Evolutionary conservation across 2,329 filamentous ascomycete genomes (phyloP), one percentile per base, ranked within the genome.

Genomic region (Emergomyces orientalis): DNA sequence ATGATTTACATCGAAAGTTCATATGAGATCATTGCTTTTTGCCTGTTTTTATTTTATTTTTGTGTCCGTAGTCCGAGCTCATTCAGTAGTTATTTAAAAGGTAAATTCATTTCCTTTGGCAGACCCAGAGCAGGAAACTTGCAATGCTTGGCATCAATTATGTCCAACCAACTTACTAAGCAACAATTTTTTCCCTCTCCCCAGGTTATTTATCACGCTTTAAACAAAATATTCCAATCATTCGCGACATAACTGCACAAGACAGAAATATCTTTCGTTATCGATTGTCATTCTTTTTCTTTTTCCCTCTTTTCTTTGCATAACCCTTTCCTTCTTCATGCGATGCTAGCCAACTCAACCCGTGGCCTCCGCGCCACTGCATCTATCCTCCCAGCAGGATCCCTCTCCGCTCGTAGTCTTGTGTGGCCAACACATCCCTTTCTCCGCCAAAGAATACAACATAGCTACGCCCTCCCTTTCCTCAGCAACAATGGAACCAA

Each of bases 341-440:
- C 47, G 14, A 61, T 61, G 60, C 27, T 61, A 61, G 49, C 22
- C 25, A 54, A 27, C 34, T 34, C 47, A 32, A 30, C 22, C 32
- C 47, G 60, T 45, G 60, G 60, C 60, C 47, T 47, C 27, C 13
- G 49, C 9, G 60, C 60, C 37, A 45, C 60, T 27, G 14, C 13
- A 32, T 4, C 37, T 17, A 27, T 54, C 34, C 49, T 34, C 49
- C 49, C 45, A 30, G 34, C 43, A 25, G 47, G 34, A n/a, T 32
- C 34, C 34, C 19, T 41, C 49, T 11, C 32, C 37, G 7, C 7
- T 14, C 54, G n/a, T 8, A 43, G 32, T 17, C 27, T n/a, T 19
- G 45, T 30, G 9, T 22, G 4, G 22, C 45, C 41, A 60, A 25
- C 49, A 32, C n/a, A 37, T 9, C 2, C 22, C 34, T 22, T 7